Conservation (phyloP, 768 basidiomycete species). For the Lactarius trivialis region DNA sequence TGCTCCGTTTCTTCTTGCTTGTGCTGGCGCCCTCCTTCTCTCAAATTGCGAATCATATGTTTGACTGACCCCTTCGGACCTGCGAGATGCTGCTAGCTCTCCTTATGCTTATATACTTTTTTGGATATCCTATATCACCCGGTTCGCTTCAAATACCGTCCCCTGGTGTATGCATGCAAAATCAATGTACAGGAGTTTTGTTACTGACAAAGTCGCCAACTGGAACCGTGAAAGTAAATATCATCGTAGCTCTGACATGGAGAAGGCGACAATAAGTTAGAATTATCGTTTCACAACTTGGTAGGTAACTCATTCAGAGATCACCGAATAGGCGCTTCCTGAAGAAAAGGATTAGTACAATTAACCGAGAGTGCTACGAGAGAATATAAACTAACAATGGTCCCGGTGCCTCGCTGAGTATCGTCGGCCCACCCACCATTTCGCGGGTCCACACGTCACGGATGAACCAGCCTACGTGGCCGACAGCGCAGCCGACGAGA, state of each 20-base stretch:
- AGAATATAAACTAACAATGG: constrained; percentile 47
- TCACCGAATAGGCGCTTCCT: constrained; percentile 70
- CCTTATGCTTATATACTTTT: constrained; percentile 4
- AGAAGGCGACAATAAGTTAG: neutral
- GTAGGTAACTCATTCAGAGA: constrained; percentile 22
- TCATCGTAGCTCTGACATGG: too few relatives aligned
- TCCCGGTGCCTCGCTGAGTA: constrained; percentile 68
- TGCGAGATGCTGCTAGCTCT: constrained; percentile 4
- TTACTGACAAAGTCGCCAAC: neutral
- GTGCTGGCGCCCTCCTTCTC: constrained; percentile 11
- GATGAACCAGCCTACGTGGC: constrained; percentile 80
- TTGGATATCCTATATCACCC: neutral
- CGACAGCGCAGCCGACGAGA: constrained; percentile 79
- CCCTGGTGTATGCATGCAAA: constrained; percentile 11
- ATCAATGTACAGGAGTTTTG: constrained; percentile 10
- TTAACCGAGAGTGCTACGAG: neutral
- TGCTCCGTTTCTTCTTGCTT: neutral
- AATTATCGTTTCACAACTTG: neutral
- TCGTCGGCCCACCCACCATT: constrained; percentile 68
- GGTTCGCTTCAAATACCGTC: constrained; percentile 12
- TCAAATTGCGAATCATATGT: neutral
- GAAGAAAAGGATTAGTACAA: neutral
- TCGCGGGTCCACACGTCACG: constrained; percentile 85
- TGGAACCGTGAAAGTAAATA: neutral
- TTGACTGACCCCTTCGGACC: neutral